These are phyloP conservation scores for Elymus sibiricus DNA, from an alignment of 176 grass and related monocot genomes.

Conservation along the genomic window DNA sequence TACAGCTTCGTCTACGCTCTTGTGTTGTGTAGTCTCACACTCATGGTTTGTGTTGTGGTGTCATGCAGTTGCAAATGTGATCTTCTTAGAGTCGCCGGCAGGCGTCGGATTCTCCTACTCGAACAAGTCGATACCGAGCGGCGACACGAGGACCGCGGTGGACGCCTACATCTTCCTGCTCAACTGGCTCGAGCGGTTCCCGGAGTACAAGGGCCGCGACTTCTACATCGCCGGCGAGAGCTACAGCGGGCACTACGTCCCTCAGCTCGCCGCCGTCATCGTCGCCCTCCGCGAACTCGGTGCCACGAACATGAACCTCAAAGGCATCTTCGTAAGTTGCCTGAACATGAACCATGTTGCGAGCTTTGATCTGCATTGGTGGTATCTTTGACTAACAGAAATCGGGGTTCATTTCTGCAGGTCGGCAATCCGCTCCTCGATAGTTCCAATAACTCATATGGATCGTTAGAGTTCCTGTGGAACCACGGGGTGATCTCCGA, in stretches of 20 bases:
- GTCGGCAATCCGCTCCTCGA: constrained; percentile 45
- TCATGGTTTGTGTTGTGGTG: neutral
- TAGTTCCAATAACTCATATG: neutral
- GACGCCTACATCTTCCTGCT: constrained; percentile 49
- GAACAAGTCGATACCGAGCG: neutral
- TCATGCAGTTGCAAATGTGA: constrained; percentile 45
- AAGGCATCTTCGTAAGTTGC: constrained; percentile 45
- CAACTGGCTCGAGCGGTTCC: constrained; percentile 50
- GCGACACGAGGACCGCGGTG: neutral
- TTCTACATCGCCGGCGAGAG: constrained; percentile 70
- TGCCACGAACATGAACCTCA: neutral
- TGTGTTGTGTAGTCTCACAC: no score
- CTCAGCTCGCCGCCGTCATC: constrained; percentile 39
- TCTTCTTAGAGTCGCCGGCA: constrained; percentile 53
- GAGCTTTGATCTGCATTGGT: neutral
- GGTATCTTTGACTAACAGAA: neutral
- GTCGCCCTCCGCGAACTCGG: neutral
- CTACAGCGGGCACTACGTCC: constrained; percentile 48
- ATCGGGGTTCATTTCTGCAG: neutral
- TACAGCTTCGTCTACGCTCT: neutral
- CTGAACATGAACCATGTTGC: neutral
- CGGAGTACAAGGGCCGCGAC: constrained; percentile 30
- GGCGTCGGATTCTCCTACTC: constrained; percentile 74
- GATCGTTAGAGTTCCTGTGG: constrained; percentile 19
- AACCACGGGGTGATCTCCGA: constrained; percentile 48